Evolutionary conservation across 148 eudicot species (phyloP).

Genomic region (Nyssa sinensis): DNA sequence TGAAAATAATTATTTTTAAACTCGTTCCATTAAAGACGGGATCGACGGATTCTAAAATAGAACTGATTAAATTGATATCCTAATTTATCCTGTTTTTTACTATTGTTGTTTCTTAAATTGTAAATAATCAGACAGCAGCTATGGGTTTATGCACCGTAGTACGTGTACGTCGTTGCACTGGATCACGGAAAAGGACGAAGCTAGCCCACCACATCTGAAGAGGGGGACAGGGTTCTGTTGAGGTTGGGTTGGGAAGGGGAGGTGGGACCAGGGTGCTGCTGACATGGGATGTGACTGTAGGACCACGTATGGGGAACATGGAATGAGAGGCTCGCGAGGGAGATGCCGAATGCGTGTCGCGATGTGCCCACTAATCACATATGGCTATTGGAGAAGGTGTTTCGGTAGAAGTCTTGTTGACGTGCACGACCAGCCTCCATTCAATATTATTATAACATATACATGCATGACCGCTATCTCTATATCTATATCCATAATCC

Average conservation of each 20-base stretch:
- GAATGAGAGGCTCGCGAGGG: background rate
- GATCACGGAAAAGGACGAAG: background rate
- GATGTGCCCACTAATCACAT: slow-evolving; percentile 1
- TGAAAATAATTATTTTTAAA: no score
- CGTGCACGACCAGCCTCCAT: slow-evolving; percentile 13
- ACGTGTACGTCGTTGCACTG: background rate
- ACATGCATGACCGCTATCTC: background rate
- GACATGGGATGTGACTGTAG: background rate
- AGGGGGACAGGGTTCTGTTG: background rate
- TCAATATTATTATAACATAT: background rate
- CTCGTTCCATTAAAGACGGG: no score
- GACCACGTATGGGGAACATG: background rate
- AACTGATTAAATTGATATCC: no score
- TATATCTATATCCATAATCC: no score
- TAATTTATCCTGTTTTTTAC: no score
- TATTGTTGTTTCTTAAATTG: no score
- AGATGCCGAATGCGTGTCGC: slow-evolving; percentile 10
- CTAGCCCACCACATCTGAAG: slow-evolving; percentile 5
- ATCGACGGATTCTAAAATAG: no score
- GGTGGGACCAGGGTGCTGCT: background rate
- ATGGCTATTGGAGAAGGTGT: background rate
- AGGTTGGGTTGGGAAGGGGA: background rate
- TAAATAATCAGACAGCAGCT: background rate
- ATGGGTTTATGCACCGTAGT: background rate
- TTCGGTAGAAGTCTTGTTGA: background rate